These are phyloP conservation scores for Oryza rufipogon DNA, from an alignment of 176 grass and related monocot genomes.

Conservation along the genomic window DNA sequence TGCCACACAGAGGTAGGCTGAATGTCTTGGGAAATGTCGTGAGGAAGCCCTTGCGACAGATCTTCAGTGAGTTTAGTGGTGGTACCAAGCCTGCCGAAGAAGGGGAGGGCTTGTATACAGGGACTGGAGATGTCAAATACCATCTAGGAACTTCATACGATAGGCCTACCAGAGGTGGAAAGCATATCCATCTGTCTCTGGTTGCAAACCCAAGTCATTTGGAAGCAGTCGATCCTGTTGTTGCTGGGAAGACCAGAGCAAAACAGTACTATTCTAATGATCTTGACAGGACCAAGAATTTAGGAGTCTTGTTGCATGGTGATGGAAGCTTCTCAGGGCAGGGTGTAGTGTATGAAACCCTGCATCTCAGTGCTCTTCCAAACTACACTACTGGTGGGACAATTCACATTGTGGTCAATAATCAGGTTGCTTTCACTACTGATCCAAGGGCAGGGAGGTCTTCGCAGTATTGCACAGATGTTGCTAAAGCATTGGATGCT, in stretches of 20 bases:
- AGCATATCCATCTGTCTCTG: conserved; percentile 88
- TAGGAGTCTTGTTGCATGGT: conserved; percentile 83
- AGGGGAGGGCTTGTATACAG: conserved; percentile 82
- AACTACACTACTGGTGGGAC: conserved; percentile 96
- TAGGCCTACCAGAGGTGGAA: conserved; percentile 88
- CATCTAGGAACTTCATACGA: conserved; percentile 97
- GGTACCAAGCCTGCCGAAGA: conserved; percentile 91
- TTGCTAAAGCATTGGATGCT: conserved; percentile 73
- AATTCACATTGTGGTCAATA: conserved; percentile 81
- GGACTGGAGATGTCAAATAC: conserved; percentile 97
- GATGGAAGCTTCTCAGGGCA: conserved; percentile 98
- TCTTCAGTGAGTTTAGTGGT: conserved; percentile 94
- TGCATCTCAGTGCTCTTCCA: conserved; percentile 95
- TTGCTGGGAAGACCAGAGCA: conserved; percentile 88
- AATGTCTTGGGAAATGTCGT: conserved; percentile 95
- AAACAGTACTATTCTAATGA: conserved; percentile 98
- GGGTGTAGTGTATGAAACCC: conserved; percentile 93
- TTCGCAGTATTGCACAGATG: conserved; percentile 81
- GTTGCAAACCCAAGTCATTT: conserved; percentile 96
- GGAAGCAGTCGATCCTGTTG: conserved; percentile 94
- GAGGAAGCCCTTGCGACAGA: conserved; percentile 89
- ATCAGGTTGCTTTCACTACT: conserved; percentile 81
- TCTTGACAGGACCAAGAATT: conserved; percentile 86
- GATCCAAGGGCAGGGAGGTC: conserved; percentile 74
- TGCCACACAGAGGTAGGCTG: conserved; percentile 96